Evolutionary conservation across 306 rosid genomes (phyloP), one percentile per base, ranked within the genome.

Genomic region (Citrullus amarus): DNA sequence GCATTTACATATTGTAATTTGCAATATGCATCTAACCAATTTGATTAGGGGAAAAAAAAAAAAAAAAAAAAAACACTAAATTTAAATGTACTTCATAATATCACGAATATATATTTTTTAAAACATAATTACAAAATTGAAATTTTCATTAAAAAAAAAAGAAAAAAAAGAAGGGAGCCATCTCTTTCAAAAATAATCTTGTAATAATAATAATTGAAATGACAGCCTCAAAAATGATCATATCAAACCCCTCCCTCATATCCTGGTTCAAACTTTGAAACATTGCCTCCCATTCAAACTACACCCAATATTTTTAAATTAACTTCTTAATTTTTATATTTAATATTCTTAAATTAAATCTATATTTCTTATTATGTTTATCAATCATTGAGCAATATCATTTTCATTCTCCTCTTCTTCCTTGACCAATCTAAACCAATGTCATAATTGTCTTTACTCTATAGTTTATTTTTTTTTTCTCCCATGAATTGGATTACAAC

Each of bases 231-330:
- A 9, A 55, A 17, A 53, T 53, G 70, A 76, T 79, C 58, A 54
- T 78, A 76, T 55, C 81, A 65, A 85, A 67, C 32, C 4, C 36
- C 36, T 84, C 82, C 93, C 96, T 84, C 77, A 86, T 86, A 82
- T 91, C 82, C 80, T 81, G 96, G 86, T 83, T 84, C 72, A 83
- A 87, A 84, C 92, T 90, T 89, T 91, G 99, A 96, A 96, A 57
- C 75, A 85, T 20, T 96, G 99, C 93, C 85, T 83, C 97, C 93
- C 81, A 39, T 90, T 96, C 97, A 89, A 88, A 90, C 98, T 86
- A 89, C 98, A 92, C 34, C 15, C 62, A 43, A 76, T 46, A 78
- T 38, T 81, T 79, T 75, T 46, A 72, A 44, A 67, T 65, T 51
- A 28, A 75, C 20, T 20, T 34, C 17, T n/a, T 39, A 32, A 77